phyloP scores from a whole-genome alignment of 2,329 filamentous ascomycete genomes.

The Pseudogymnoascus sp. region DNA sequence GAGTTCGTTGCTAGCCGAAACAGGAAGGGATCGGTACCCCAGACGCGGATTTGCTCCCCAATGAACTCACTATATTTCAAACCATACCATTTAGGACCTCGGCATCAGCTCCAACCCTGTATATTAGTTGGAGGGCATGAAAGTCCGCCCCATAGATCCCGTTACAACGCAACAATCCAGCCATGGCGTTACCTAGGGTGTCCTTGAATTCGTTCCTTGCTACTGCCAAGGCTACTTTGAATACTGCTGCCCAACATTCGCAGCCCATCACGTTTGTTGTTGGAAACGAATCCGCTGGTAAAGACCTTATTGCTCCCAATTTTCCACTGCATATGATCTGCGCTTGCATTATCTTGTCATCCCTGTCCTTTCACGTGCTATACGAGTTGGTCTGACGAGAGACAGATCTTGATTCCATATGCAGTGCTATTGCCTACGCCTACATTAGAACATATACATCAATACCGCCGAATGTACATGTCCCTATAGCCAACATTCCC shows the following conservation, averaged over 20 bases:
- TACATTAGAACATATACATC: conserved; percentile 60
- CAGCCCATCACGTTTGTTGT: conserved; percentile 55
- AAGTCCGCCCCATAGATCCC: conserved; percentile 2
- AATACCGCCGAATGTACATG: conserved; percentile 45
- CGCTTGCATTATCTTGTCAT: background rate
- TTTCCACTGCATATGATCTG: background rate
- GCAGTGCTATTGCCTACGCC: conserved; percentile 65
- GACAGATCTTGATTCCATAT: conserved; percentile 73
- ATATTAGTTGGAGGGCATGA: conserved; percentile 7
- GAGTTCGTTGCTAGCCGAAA: conserved; percentile 5
- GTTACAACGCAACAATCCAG: conserved; percentile 1
- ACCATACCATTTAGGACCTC: conserved; percentile 11
- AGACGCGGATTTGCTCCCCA: conserved; percentile 7
- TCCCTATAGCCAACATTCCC: conserved; percentile 68
- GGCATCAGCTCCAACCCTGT: background rate
- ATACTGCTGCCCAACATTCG: conserved; percentile 38
- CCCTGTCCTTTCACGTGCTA: conserved; percentile 1
- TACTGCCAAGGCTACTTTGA: conserved; percentile 43
- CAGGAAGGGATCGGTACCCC: conserved; percentile 7
- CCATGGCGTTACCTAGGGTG: conserved; percentile 27
- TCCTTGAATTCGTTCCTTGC: conserved; percentile 48
- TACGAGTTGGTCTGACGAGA: background rate
- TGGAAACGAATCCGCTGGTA: conserved; percentile 63
- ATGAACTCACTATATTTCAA: conserved; percentile 11
- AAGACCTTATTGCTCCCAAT: conserved; percentile 17